Evolutionary conservation across 176 grass and related monocot species (phyloP).

Genomic region (Carex myosuroides): DNA sequence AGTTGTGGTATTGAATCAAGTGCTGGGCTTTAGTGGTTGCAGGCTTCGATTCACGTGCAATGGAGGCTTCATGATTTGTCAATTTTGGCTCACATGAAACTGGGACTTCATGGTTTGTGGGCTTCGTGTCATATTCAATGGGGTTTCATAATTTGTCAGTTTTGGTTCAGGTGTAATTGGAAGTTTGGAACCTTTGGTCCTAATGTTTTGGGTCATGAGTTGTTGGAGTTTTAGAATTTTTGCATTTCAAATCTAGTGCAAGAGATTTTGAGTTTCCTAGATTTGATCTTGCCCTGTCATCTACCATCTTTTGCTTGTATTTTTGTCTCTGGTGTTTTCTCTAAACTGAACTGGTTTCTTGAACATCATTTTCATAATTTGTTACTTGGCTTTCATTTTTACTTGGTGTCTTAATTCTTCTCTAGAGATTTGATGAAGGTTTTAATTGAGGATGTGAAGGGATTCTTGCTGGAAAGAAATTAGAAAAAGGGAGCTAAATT

Average conservation of each 20-base stretch:
- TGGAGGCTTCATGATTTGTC: background rate
- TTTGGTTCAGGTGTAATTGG: background rate
- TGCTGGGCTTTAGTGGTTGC: background rate
- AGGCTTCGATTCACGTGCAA: background rate
- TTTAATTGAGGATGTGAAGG: background rate
- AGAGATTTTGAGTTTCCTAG: background rate
- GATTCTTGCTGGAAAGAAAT: background rate
- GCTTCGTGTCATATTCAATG: background rate
- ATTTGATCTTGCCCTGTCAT: background rate
- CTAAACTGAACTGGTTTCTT: background rate
- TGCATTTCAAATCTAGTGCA: background rate
- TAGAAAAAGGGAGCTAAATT: no score
- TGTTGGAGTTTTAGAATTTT: background rate
- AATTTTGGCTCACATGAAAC: background rate
- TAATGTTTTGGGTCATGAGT: background rate
- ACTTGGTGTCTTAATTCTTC: background rate
- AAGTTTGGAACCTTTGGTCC: background rate
- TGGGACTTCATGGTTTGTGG: background rate
- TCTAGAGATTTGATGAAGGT: background rate
- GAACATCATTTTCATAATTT: background rate
- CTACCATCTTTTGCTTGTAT: slow-evolving; percentile 12
- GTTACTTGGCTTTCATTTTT: background rate
- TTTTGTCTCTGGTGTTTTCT: slow-evolving; percentile 1
- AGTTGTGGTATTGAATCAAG: background rate
- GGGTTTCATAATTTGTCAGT: background rate